Percentiles rank a stretch among this genome's conserved stretches.
Evolutionary conservation across 2,329 filamentous ascomycete species (phyloP).

Genomic region (Aotearoamyces nothofagi): DNA sequence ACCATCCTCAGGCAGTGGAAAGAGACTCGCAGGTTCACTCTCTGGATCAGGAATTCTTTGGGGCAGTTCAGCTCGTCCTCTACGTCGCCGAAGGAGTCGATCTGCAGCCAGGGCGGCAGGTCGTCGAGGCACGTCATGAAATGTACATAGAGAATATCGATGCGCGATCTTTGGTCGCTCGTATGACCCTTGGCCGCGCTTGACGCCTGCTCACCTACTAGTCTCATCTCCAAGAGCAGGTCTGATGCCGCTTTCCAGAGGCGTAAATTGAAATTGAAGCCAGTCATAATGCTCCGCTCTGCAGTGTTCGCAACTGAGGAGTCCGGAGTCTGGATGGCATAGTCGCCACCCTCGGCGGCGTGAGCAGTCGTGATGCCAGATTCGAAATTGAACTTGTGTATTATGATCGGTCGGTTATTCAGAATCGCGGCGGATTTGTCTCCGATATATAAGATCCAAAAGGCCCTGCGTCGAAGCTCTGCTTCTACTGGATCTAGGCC

Average conservation of each 20-base stretch:
- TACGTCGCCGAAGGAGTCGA: conserved; percentile 6
- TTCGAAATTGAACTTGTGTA: conserved; percentile 27
- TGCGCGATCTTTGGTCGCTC: conserved; percentile 16
- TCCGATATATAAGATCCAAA: conserved; percentile 4
- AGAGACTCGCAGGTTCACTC: conserved; percentile 25
- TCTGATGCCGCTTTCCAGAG: conserved; percentile 26
- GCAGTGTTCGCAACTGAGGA: conserved; percentile 3
- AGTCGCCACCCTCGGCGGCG: conserved; percentile 11
- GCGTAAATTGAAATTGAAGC: conserved; percentile 26
- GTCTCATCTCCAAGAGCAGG: conserved; percentile 21
- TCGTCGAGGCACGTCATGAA: conserved; percentile 27
- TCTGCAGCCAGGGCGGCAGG: conserved; percentile 22
- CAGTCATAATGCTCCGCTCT: conserved; percentile 20
- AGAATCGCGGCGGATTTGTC: conserved; percentile 4
- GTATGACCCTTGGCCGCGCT: neutral
- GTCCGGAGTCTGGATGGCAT: conserved; percentile 8
- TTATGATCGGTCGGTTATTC: conserved; percentile 26
- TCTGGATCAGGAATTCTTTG: conserved; percentile 19
- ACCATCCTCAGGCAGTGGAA: conserved; percentile 27
- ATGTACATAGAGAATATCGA: conserved; percentile 22
- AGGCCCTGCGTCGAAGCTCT: conserved; percentile 6
- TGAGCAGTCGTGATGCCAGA: conserved; percentile 22
- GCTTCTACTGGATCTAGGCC: conserved; percentile 23
- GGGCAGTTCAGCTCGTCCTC: conserved; percentile 4
- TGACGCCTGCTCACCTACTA: conserved; percentile 3